Conservation (phyloP, 106 monocot species). For the Dioscorea zingiberensis region DNA sequence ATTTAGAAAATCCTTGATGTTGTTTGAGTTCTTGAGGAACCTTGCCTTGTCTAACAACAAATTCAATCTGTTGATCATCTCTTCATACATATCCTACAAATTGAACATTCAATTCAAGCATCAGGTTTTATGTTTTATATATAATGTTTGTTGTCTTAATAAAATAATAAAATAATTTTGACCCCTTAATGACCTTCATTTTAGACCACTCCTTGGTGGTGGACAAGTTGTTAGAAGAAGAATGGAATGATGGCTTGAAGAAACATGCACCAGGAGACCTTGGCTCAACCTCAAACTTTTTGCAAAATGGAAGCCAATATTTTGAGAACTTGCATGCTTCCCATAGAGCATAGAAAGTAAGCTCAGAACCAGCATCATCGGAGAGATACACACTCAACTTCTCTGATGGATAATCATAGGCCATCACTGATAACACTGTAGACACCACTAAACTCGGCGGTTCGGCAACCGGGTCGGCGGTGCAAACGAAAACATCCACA, state of each 20-base stretch:
- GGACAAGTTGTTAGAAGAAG: too few species aligned
- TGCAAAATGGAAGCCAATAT: slow-evolving; percentile 13
- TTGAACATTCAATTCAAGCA: background rate
- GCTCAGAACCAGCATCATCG: slow-evolving; percentile 16
- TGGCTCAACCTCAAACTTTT: slow-evolving; percentile 7
- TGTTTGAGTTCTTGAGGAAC: slow-evolving; percentile 8
- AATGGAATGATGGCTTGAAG: background rate
- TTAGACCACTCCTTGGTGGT: background rate
- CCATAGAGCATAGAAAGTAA: slow-evolving; percentile 12
- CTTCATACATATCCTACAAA: slow-evolving; percentile 26
- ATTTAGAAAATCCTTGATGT: slow-evolving; percentile 33
- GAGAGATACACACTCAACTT: slow-evolving; percentile 14
- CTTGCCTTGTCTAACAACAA: background rate
- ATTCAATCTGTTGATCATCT: slow-evolving; percentile 18
- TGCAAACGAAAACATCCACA: slow-evolving; percentile 11
- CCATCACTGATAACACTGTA: slow-evolving; percentile 10
- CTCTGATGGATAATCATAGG: slow-evolving; percentile 7
- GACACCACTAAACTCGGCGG: slow-evolving; percentile 3
- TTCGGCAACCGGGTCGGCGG: slow-evolving; percentile 3
- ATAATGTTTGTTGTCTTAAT: too few species aligned
- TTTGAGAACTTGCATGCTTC: slow-evolving; percentile 9
- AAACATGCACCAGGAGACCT: slow-evolving; percentile 8
- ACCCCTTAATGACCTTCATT: slow-evolving; percentile 11
- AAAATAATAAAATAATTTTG: too few species aligned
- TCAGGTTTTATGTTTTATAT: too few species aligned